Conservation (phyloP, 31 red algal species). For the Endocladia muricata region DNA sequence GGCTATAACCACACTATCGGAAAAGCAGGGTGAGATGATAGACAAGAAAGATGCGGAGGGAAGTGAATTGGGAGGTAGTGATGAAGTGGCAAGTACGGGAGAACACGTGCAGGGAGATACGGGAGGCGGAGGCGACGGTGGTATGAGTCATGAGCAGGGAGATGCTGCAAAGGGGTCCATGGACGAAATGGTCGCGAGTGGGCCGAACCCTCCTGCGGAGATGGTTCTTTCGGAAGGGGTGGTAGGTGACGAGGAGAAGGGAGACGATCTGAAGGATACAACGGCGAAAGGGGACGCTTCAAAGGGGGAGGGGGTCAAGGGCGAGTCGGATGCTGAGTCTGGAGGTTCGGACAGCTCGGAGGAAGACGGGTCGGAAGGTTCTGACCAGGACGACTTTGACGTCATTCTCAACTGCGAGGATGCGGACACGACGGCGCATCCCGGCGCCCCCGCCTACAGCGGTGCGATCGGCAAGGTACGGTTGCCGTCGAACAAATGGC, state of each 20-base stretch:
- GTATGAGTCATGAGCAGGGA: neutral
- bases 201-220: too few species aligned
- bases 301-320: neutral
- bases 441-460: neutral
- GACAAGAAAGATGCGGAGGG: neutral
- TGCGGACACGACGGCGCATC: constrained; percentile 13
- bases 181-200: too few species aligned
- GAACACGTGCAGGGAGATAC: too few species aligned
- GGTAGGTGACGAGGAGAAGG: neutral
- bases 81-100: too few species aligned
- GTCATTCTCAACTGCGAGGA: constrained; percentile 49
- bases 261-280: too few species aligned
- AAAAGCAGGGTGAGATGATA: too few species aligned
- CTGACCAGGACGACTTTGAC: constrained; percentile 60
- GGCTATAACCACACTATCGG: too few species aligned
- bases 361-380: constrained; percentile 38
- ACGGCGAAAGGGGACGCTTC: neutral
- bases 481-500: constrained; percentile 56
- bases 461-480: constrained; percentile 42
- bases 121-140: too few species aligned
- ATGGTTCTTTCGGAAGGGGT: neutral
- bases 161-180: neutral
- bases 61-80: too few species aligned
- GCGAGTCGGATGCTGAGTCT: neutral
- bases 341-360: constrained; percentile 30